These are phyloP conservation scores for Penicillium sp. DNA, from an alignment of 2,329 filamentous ascomycete genomes.

Conservation along the genomic window DNA sequence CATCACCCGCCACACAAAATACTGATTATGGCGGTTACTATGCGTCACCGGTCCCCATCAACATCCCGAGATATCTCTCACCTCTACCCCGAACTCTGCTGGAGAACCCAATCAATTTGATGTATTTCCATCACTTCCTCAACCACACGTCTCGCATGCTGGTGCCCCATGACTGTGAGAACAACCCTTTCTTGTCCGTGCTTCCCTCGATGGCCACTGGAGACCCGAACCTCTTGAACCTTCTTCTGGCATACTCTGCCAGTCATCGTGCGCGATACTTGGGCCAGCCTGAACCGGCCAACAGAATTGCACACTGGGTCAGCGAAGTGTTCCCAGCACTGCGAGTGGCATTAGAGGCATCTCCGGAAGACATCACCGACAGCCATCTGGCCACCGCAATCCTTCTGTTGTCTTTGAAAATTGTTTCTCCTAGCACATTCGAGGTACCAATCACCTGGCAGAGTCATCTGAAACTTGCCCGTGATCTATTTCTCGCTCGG, in stretches of 20 bases:
- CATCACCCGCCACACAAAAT: slow-evolving; percentile 29
- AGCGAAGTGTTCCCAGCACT: slow-evolving; percentile 71
- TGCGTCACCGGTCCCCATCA: slow-evolving; percentile 68
- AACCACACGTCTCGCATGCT: slow-evolving; percentile 76
- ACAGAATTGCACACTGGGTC: slow-evolving; percentile 80
- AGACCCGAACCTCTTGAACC: slow-evolving; percentile 67
- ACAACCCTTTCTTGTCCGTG: slow-evolving; percentile 64
- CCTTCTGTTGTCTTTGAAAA: slow-evolving; percentile 82
- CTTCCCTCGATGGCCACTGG: slow-evolving; percentile 60
- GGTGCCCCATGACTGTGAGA: slow-evolving; percentile 64
- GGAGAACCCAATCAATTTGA: slow-evolving; percentile 78
- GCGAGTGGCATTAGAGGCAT: slow-evolving; percentile 66
- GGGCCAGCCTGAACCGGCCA: slow-evolving; percentile 72
- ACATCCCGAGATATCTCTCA: slow-evolving; percentile 61
- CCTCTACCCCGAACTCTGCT: slow-evolving; percentile 61
- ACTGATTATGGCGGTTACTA: slow-evolving; percentile 69
- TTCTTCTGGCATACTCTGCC: slow-evolving; percentile 82
- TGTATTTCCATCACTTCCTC: slow-evolving; percentile 75
- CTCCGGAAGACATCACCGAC: slow-evolving; percentile 68
- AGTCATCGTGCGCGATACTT: slow-evolving; percentile 78
- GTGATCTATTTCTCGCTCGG: slow-evolving; percentile 73
- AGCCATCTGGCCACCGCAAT: slow-evolving; percentile 79
- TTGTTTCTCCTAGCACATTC: slow-evolving; percentile 80
- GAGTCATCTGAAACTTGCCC: slow-evolving; percentile 74
- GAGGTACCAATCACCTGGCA: slow-evolving; percentile 83